Conservation (phyloP, 371 early-diverging fungal species). For the Coemansia sp. region DNA sequence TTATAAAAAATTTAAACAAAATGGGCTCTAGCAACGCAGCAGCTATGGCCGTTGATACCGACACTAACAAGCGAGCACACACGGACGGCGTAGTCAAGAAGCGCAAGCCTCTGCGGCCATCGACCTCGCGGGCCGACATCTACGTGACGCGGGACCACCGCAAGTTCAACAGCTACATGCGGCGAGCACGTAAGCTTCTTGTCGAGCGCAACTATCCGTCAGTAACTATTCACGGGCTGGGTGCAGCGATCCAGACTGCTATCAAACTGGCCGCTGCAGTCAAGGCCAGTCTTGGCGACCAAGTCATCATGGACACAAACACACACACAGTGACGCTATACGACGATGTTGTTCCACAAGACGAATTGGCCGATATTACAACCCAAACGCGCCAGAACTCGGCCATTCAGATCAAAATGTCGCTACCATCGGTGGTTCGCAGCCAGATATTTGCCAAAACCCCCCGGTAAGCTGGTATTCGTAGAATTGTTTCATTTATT, state of each 20-base stretch:
- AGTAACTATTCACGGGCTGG: conserved; percentile 69
- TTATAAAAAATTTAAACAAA: neutral
- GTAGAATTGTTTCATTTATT: neutral
- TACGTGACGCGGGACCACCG: conserved; percentile 50
- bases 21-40: neutral
- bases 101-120: conserved; percentile 41
- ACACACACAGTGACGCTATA: conserved; percentile 57
- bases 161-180: conserved; percentile 38
- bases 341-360: conserved; percentile 61
- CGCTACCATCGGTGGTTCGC: neutral
- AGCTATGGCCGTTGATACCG: neutral
- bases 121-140: conserved; percentile 43
- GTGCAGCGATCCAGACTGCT: conserved; percentile 65
- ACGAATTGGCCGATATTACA: conserved; percentile 32
- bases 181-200: conserved; percentile 45
- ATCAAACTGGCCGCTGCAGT: conserved; percentile 58
- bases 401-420: conserved; percentile 38
- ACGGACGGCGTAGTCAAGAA: conserved; percentile 24
- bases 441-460: conserved; percentile 11
- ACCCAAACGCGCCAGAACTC: conserved; percentile 39
- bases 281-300: conserved; percentile 54
- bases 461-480: conserved; percentile 34
- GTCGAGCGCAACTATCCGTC: conserved; percentile 45
- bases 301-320: conserved; percentile 55
- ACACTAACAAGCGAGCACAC: neutral